Evolutionary conservation across 495 filamentous ascomycete species (phyloP), one percentile per base, ranked within the genome.

Genomic region (Penicillium paradoxum): DNA sequence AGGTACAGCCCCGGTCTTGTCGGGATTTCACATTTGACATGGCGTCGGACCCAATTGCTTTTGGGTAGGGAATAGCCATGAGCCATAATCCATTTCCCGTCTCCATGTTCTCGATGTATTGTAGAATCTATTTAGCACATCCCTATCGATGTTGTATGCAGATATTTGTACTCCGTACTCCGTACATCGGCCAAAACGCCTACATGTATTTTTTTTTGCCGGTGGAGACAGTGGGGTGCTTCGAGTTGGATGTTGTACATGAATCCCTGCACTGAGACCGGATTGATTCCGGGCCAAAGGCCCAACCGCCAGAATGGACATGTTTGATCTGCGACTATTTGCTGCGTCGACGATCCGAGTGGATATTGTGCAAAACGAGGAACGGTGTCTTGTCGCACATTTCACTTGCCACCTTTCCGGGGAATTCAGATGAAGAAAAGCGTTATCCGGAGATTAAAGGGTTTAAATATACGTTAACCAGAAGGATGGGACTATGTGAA

Each of bases 371-470:
- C n/a, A n/a, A n/a, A n/a, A n/a, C n/a, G n/a, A n/a, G n/a, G n/a
- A n/a, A n/a, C n/a, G n/a, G 32, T 47, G 45, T 47, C 30, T 36
- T 24, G 29, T 46, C 13, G 29, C 29, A 18, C n/a, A 24, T 36
- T 13, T 22, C 34, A n/a, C 8, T 37, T 37, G n/a, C 17, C 3
- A 22, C 13, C 9, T 47, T 24, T 7, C 15, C 19, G 11, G 29
- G 41, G 25, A 15, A 41, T 29, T 32, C 4, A 32, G 10, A 8
- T 32, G 19, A 22, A 6, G 32, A 47, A 47, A n/a, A 48, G 45
- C 45, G 45, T 48, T 48, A 10, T 36, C 37, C 45, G 45, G 45
- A 48, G 45, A 48, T 36, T 47, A 48, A 37, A 37, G 33, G n/a
- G 33, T 36, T 2, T 33, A 15, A 15, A 36, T 15, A 15, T 32